Conservation (phyloP, 2,329 filamentous ascomycete species). For the Pyricularia sp. region DNA sequence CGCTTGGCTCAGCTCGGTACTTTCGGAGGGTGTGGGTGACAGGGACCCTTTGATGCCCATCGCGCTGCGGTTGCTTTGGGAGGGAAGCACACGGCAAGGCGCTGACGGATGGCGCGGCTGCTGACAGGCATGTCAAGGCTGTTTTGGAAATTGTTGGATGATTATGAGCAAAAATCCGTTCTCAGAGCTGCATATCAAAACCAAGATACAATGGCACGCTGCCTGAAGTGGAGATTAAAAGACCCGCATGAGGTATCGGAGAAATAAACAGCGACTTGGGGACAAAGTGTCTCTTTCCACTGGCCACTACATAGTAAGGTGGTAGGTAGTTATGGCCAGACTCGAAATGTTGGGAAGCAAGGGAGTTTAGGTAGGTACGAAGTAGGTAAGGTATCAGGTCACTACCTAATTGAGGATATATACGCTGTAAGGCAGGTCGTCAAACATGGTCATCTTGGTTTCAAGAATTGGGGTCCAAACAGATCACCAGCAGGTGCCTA, state of each 20-base stretch:
- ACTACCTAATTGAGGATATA: background rate
- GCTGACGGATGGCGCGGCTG: background rate
- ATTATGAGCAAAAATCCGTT: background rate
- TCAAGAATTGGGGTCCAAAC: background rate
- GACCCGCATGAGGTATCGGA: background rate
- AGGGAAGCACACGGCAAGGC: background rate
- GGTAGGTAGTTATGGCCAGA: too few relatives aligned
- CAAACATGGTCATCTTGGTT: too few relatives aligned
- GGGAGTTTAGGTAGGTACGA: too few relatives aligned
- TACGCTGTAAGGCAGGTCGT: too few relatives aligned
- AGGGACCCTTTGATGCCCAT: background rate
- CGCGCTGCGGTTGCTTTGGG: background rate
- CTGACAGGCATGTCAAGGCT: background rate
- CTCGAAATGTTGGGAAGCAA: background rate
- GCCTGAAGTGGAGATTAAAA: background rate
- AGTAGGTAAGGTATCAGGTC: too few relatives aligned
- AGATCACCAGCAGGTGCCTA: background rate
- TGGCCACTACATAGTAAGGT: background rate
- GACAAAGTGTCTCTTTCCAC: background rate
- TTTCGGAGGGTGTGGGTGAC: background rate
- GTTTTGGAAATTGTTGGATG: background rate
- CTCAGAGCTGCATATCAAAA: background rate
- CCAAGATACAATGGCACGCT: background rate
- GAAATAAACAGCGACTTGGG: background rate
- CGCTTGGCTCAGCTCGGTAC: background rate